A percentile compares a stretch with the other conserved stretches of the same genome.
Conservation (phyloP, 2,329 filamentous ascomycete species). For the Lachnellula subtilissima region DNA sequence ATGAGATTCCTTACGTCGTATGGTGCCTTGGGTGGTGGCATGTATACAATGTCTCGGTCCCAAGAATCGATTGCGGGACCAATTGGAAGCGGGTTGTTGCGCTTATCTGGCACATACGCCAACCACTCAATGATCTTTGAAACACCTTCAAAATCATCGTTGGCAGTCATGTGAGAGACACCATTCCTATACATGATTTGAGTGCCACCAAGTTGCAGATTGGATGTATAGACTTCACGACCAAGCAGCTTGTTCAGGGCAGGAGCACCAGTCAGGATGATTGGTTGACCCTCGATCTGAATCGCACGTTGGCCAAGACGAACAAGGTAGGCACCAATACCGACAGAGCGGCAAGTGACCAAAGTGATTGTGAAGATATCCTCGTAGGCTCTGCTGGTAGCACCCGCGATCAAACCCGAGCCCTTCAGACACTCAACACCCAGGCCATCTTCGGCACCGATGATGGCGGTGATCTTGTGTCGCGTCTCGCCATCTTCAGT, state of each 20-base stretch:
- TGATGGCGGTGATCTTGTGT: slow-evolving; percentile 88
- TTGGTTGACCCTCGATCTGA: slow-evolving; percentile 97
- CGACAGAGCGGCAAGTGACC: slow-evolving; percentile 96
- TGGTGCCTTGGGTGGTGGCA: slow-evolving; percentile 69
- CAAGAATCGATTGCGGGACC: slow-evolving; percentile 78
- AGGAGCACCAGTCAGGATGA: slow-evolving; percentile 95
- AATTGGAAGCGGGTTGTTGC: slow-evolving; percentile 88
- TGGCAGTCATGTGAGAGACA: slow-evolving; percentile 98
- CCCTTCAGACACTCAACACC: slow-evolving; percentile 97
- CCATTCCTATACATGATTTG: slow-evolving; percentile 99
- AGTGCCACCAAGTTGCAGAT: slow-evolving; percentile 98
- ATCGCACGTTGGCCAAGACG: slow-evolving; percentile 97
- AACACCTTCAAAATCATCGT: slow-evolving; percentile 95
- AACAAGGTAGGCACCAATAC: slow-evolving; percentile 98
- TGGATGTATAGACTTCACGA: slow-evolving; percentile 97
- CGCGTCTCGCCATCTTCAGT: slow-evolving; percentile 83
- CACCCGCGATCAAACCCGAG: slow-evolving; percentile 96
- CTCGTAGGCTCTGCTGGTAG: slow-evolving; percentile 93
- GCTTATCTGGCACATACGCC: slow-evolving; percentile 94
- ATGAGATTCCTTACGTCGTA: slow-evolving; percentile 97
- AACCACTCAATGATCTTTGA: slow-evolving; percentile 98
- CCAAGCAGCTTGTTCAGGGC: slow-evolving; percentile 98
- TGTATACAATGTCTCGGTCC: slow-evolving; percentile 88
- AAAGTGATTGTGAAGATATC: slow-evolving; percentile 98
- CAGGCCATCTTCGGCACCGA: slow-evolving; percentile 91